phyloP scores from a whole-genome alignment of 202 grass and related monocot species.

The Schoenoplectus triqueter region DNA sequence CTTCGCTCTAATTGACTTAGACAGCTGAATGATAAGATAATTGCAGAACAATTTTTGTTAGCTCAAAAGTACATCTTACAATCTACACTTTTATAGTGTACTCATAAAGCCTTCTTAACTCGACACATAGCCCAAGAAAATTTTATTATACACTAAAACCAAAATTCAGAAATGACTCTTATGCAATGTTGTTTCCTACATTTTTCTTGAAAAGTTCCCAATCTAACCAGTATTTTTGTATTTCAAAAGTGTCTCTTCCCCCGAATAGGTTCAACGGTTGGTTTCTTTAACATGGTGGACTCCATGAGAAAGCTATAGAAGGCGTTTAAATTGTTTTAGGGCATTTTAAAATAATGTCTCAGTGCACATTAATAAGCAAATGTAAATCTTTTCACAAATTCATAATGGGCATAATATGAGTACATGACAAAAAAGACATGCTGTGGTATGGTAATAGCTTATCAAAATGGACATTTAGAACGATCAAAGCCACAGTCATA shows the following conservation, averaged over 20 bases:
- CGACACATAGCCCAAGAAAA: background rate
- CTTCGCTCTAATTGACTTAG: conserved; percentile 74
- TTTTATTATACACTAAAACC: background rate
- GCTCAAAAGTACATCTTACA: conserved; percentile 11
- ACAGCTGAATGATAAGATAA: conserved; percentile 62
- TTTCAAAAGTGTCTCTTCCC: background rate
- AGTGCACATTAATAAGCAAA: background rate
- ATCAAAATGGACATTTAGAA: background rate
- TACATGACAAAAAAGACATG: conserved; percentile 18
- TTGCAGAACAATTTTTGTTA: conserved; percentile 18
- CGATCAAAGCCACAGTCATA: conserved; percentile 14
- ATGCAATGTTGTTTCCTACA: background rate
- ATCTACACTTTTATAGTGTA: background rate
- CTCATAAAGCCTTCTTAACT: background rate
- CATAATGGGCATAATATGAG: background rate
- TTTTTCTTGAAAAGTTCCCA: background rate
- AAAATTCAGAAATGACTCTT: background rate
- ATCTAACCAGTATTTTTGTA: background rate
- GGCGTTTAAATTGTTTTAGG: background rate
- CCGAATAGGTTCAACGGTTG: background rate
- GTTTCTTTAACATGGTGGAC: background rate
- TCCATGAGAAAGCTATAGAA: background rate
- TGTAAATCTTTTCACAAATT: background rate
- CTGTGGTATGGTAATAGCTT: background rate
- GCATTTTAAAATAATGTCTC: background rate